Evolutionary conservation across 2,329 filamentous ascomycete species (phyloP).

Genomic region (Fusarium graminum): DNA sequence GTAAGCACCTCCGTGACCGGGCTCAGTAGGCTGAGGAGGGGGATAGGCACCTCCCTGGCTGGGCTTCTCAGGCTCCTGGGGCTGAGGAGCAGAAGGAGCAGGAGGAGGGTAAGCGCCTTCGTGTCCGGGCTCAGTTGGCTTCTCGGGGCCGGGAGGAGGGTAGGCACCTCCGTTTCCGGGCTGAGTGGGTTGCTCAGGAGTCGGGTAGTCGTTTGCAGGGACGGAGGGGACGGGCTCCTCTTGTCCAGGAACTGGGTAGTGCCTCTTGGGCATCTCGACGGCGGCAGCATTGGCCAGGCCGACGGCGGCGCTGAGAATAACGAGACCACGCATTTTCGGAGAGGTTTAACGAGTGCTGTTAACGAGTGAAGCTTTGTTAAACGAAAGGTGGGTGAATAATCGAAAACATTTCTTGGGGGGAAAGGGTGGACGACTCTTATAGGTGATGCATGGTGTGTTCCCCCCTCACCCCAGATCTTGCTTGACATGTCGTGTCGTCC

Average conservation of each 20-base stretch:
- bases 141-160: constrained; percentile 1
- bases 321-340: constrained; percentile 33
- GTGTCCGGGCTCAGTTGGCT: not conserved
- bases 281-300: constrained; percentile 40
- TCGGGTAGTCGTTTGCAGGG: constrained; percentile 10
- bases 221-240: constrained; percentile 12
- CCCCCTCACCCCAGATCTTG: constrained; percentile 12
- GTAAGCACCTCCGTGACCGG: constrained; percentile 4
- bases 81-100: not conserved
- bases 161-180: constrained; percentile 3
- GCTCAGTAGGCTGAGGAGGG: not conserved
- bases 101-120: not conserved
- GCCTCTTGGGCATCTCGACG: constrained; percentile 30
- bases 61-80: not conserved
- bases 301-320: constrained; percentile 39
- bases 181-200: constrained; percentile 2
- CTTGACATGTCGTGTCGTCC: constrained; percentile 8
- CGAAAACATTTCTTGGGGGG: constrained; percentile 6
- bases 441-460: constrained; percentile 3
- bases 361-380: constrained; percentile 36
- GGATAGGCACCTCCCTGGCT: not conserved
- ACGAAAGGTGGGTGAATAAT: constrained; percentile 37
- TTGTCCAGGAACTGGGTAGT: constrained; percentile 24
- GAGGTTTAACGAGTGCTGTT: constrained; percentile 30
- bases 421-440: constrained; percentile 32